Evolutionary conservation across 495 filamentous ascomycete species (phyloP).

Genomic region (Aspergillus haitiensis): DNA sequence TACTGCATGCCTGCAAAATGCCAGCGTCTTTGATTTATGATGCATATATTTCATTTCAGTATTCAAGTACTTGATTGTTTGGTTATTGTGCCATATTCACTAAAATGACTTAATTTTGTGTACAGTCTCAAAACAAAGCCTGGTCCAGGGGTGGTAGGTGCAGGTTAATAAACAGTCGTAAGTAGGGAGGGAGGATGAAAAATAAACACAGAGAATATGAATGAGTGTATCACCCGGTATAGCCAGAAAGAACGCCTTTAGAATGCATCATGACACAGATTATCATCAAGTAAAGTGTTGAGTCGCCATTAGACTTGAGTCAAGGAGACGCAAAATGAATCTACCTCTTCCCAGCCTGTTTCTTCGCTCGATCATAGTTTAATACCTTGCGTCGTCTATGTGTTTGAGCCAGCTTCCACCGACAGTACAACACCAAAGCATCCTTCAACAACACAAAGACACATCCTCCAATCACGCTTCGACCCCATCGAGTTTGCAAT

Average conservation of each 20-base stretch:
- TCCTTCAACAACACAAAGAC: slow-evolving; percentile 78
- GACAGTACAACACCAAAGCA: slow-evolving; percentile 69
- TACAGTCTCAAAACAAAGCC: too few relatives aligned
- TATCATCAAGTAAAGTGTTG: neutral
- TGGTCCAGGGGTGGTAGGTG: neutral
- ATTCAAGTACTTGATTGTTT: too few relatives aligned
- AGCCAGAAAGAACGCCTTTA: slow-evolving; percentile 17
- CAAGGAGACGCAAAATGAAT: neutral
- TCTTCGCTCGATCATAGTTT: slow-evolving; percentile 58
- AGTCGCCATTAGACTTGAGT: neutral
- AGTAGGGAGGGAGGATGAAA: neutral
- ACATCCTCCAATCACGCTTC: slow-evolving; percentile 78
- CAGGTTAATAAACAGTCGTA: neutral
- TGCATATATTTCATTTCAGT: too few relatives aligned
- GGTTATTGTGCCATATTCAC: too few relatives aligned
- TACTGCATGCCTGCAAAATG: too few relatives aligned
- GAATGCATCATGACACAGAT: slow-evolving; percentile 26
- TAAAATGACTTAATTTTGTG: too few relatives aligned
- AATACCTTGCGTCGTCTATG: slow-evolving; percentile 64
- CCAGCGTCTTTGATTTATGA: too few relatives aligned
- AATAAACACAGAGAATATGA: slow-evolving; percentile 1
- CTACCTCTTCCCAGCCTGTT: slow-evolving; percentile 28
- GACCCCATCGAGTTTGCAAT: slow-evolving; percentile 73
- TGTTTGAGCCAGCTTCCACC: slow-evolving; percentile 70
- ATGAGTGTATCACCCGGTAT: slow-evolving; percentile 11